Evolutionary conservation across 2,329 filamentous ascomycete genomes (phyloP).

Genomic region (Sclerotinia nivalis): DNA sequence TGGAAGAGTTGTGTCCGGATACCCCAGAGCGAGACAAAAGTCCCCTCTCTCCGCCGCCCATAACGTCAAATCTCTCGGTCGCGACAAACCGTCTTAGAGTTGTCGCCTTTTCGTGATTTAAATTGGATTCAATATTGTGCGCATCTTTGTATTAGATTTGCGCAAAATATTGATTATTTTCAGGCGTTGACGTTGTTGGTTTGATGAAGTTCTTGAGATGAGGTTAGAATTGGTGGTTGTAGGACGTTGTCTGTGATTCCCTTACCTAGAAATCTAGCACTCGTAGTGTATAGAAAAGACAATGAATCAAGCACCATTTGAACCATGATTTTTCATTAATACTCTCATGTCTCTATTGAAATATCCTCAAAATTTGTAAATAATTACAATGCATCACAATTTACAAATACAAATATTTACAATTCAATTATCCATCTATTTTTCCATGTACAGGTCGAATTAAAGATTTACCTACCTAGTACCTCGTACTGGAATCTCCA

Average conservation of each 20-base stretch:
- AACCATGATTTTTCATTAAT: not conserved
- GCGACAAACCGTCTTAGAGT: slow-evolving; percentile 34
- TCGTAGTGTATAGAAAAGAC: slow-evolving; percentile 21
- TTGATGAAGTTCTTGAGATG: slow-evolving; percentile 21
- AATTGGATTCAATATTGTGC: slow-evolving; percentile 25
- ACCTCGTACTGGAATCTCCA: slow-evolving; percentile 21
- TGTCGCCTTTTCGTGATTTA: slow-evolving; percentile 35
- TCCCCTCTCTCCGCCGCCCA: slow-evolving; percentile 28
- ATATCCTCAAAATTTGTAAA: not conserved
- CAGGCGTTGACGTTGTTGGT: slow-evolving; percentile 21
- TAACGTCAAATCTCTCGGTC: slow-evolving; percentile 27
- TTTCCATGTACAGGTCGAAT: slow-evolving; percentile 5
- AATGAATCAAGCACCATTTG: slow-evolving; percentile 15
- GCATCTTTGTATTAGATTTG: slow-evolving; percentile 21
- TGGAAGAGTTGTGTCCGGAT: slow-evolving; percentile 32
- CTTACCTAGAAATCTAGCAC: slow-evolving; percentile 24
- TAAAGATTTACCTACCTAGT: not conserved
- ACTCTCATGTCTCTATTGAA: not conserved
- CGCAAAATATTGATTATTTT: slow-evolving; percentile 25
- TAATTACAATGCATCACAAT: slow-evolving; percentile 3
- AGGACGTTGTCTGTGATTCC: slow-evolving; percentile 24
- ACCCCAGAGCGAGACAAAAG: slow-evolving; percentile 36
- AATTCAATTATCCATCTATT: slow-evolving; percentile 16
- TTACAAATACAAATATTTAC: slow-evolving; percentile 4
- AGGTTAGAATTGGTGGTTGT: slow-evolving; percentile 24